A percentile compares a stretch with the other conserved stretches of the same genome.
phyloP scores from a whole-genome alignment of 176 grass and related monocot genomes.

The Oryza glaberrima region DNA sequence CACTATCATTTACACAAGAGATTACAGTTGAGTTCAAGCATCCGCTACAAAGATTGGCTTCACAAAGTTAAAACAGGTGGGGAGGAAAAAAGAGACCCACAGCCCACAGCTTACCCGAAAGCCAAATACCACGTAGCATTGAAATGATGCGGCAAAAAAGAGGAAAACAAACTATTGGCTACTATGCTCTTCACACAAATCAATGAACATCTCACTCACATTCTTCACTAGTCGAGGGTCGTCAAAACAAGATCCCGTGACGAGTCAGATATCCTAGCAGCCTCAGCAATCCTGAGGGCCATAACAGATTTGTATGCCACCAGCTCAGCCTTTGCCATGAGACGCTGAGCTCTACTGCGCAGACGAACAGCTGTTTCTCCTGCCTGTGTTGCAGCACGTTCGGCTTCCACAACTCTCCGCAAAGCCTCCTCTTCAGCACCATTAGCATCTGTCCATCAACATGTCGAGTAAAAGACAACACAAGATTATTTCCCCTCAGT shows the following conservation, averaged over 20 bases:
- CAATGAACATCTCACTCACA: conserved; percentile 10
- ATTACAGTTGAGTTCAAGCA: conserved; percentile 50
- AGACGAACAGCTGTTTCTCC: conserved; percentile 48
- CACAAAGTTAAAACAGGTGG: conserved; percentile 25
- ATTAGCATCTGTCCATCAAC: conserved; percentile 45
- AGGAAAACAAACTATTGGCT: background rate
- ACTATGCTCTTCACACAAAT: conserved; percentile 28
- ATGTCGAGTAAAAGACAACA: conserved; percentile 13
- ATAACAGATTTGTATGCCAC: conserved; percentile 61
- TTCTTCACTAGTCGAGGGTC: conserved; percentile 43
- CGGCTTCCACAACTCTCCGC: conserved; percentile 64
- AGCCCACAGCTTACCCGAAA: conserved; percentile 34
- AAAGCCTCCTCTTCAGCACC: conserved; percentile 57
- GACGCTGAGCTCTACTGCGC: conserved; percentile 57
- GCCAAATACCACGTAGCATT: conserved; percentile 30
- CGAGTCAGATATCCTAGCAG: conserved; percentile 38
- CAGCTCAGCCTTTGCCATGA: conserved; percentile 63
- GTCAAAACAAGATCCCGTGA: conserved; percentile 46
- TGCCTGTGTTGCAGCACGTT: conserved; percentile 54
- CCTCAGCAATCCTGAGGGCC: conserved; percentile 60
- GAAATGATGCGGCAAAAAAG: conserved; percentile 3
- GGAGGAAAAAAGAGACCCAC: conserved; percentile 4
- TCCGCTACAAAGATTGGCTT: conserved; percentile 44
- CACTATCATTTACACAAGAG: conserved; percentile 54
- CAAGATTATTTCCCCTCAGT: conserved; percentile 3